These are phyloP conservation scores for Podospora fimiseda DNA, from an alignment of 495 filamentous ascomycete genomes.

Conservation along the genomic window DNA sequence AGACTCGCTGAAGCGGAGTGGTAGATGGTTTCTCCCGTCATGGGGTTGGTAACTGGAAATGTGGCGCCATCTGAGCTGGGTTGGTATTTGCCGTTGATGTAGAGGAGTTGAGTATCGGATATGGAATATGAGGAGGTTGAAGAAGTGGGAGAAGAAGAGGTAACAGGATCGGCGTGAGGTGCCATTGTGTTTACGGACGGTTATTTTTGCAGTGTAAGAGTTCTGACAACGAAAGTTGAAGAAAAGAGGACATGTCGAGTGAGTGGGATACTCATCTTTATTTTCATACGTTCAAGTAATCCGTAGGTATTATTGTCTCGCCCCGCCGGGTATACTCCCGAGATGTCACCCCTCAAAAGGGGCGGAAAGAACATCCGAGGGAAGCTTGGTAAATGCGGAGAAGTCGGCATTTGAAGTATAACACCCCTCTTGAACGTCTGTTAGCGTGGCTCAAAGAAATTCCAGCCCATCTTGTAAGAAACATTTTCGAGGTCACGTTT, in stretches of 20 bases:
- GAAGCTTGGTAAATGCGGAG: background rate
- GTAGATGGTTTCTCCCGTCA: slow-evolving; percentile 50
- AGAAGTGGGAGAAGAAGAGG: background rate
- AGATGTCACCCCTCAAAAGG: background rate
- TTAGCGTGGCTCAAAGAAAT: too few species aligned
- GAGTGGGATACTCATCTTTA: background rate
- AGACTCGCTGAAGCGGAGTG: slow-evolving; percentile 52
- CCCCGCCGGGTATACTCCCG: background rate
- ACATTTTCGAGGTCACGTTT: too few species aligned
- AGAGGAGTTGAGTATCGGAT: slow-evolving; percentile 39
- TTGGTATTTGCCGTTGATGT: slow-evolving; percentile 56
- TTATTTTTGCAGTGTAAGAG: background rate
- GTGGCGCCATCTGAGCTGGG: slow-evolving; percentile 43
- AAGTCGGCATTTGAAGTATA: slow-evolving; percentile 3
- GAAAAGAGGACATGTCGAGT: background rate
- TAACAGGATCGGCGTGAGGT: background rate
- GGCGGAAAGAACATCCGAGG: background rate
- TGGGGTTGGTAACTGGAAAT: slow-evolving; percentile 58
- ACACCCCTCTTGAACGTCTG: too few species aligned
- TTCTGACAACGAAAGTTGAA: background rate
- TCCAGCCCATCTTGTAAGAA: too few species aligned
- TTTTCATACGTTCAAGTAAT: background rate
- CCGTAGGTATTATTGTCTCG: background rate
- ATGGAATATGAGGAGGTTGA: background rate
- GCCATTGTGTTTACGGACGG: background rate